Conservation (phyloP, 768 basidiomycete genomes). For the Lactarius pseudohatsudake region DNA sequence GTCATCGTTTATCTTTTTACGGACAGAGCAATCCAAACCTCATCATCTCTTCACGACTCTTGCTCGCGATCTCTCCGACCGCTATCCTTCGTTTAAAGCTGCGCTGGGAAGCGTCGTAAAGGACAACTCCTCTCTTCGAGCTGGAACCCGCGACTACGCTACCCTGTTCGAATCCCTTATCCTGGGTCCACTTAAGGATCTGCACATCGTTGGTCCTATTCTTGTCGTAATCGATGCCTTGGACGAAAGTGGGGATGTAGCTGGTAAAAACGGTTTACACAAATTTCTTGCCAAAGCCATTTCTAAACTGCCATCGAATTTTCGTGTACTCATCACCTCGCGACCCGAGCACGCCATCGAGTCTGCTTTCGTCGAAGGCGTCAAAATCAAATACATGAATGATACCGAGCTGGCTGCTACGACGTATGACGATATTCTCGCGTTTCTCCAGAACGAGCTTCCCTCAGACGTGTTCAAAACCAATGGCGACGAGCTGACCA, state of each 20-base stretch:
- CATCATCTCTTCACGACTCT: slow-evolving; percentile 7
- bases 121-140: neutral
- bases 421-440: neutral
- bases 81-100: neutral
- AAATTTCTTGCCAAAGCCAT: neutral
- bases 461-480: neutral
- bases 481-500: neutral
- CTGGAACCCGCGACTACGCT: neutral
- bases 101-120: neutral
- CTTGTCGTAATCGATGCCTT: slow-evolving; percentile 4
- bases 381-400: neutral
- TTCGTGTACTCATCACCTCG: neutral
- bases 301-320: neutral
- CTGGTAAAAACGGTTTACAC: neutral
- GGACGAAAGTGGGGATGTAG: neutral
- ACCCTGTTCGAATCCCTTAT: slow-evolving; percentile 2
- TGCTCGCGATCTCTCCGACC: neutral
- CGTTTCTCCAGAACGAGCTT: neutral
- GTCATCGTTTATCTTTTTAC: neutral
- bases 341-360: neutral
- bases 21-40: neutral
- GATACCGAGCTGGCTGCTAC: neutral
- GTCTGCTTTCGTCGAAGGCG: neutral
- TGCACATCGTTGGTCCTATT: neutral
- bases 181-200: neutral